Conservation (phyloP, 2,329 filamentous ascomycete species). For the Colletotrichum liriopes region DNA sequence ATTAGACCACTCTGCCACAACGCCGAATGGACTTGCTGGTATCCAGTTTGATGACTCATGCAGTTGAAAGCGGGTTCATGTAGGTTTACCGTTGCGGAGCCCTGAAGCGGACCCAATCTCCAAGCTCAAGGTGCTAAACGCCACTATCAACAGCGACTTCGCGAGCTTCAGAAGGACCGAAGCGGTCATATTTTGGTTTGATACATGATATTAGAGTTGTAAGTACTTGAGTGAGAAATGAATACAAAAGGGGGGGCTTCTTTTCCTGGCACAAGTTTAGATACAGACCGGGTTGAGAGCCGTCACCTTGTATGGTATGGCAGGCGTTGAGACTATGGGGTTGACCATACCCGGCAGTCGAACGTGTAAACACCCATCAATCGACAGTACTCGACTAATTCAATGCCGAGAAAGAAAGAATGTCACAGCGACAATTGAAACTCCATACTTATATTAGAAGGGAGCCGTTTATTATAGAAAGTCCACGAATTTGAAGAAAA, state of each 20-base stretch:
- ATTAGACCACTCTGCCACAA: constrained; percentile 31
- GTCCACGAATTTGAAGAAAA: not conserved
- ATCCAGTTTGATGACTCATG: not conserved
- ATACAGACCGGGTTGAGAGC: no score
- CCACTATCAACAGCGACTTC: not conserved
- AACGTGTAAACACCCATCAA: no score
- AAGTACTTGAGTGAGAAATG: not conserved
- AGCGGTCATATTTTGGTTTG: not conserved
- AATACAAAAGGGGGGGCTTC: no score
- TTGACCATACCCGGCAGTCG: no score
- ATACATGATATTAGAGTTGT: not conserved
- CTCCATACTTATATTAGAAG: no score
- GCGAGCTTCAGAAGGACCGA: not conserved
- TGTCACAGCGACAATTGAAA: no score
- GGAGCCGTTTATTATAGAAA: no score
- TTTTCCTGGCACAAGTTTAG: no score
- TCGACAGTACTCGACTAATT: no score
- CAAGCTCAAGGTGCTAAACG: not conserved
- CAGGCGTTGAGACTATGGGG: no score
- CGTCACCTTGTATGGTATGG: no score
- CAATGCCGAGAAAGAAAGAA: no score
- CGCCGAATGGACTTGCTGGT: not conserved
- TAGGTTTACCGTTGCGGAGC: not conserved
- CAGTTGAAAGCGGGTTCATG: not conserved
- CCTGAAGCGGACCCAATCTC: not conserved